Evolutionary conservation across 306 rosid species (phyloP).

Genomic region (Trifolium fragiferum): DNA sequence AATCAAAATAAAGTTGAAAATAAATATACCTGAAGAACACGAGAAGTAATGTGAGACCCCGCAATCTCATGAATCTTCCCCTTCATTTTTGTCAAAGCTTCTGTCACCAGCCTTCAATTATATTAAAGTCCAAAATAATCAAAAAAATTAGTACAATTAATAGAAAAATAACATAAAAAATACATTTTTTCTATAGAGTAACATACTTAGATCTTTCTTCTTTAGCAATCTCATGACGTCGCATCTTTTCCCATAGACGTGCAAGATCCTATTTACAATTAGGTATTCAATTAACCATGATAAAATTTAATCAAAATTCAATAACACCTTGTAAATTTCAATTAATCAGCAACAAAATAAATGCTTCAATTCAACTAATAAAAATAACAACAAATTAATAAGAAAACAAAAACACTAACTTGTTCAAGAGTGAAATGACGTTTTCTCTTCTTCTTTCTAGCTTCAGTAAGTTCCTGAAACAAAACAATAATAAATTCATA

Average conservation of each 20-base stretch:
- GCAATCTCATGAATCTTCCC: conserved; percentile 93
- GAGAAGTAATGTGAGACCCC: conserved; percentile 88
- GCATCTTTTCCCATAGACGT: conserved; percentile 92
- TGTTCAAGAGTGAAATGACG: conserved; percentile 78
- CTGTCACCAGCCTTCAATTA: conserved; percentile 67
- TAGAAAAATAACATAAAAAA: not conserved
- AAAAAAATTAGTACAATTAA: not conserved
- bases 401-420: conserved; percentile 47
- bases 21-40: conserved; percentile 82
- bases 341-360: not conserved
- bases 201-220: conserved; percentile 87
- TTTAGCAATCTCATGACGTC: conserved; percentile 72
- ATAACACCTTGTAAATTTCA: not conserved
- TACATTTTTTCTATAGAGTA: conserved; percentile 24
- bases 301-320: not conserved
- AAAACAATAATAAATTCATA: conserved; percentile 24
- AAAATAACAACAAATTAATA: not conserved
- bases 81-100: conserved; percentile 89
- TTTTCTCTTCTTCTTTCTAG: conserved; percentile 91
- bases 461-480: conserved; percentile 78
- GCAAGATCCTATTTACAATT: conserved; percentile 73
- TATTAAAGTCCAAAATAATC: not conserved
- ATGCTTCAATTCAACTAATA: conserved; percentile 12
- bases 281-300: conserved; percentile 30
- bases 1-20: not conserved